phyloP scores from a whole-genome alignment of 148 eudicot species.

The Amaranthus palmeri region DNA sequence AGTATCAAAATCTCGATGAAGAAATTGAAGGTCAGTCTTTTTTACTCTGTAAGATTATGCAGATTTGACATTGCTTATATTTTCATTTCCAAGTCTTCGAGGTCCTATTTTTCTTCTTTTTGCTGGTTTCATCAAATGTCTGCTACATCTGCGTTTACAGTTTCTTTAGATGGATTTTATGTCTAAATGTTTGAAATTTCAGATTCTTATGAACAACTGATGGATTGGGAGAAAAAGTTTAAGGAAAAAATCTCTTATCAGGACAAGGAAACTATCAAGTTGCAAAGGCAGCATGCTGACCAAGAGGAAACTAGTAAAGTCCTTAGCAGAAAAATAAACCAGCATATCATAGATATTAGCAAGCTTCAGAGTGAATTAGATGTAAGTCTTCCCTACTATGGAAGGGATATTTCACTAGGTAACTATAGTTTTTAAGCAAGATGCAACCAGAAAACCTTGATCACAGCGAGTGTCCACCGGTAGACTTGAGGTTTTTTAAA shows the following conservation, averaged over 20 bases:
- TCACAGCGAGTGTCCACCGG: background rate
- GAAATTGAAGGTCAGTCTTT: conserved; percentile 62
- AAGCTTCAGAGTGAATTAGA: conserved; percentile 74
- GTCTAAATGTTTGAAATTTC: conserved; percentile 16
- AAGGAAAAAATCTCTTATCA: conserved; percentile 49
- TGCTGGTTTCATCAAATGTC: background rate
- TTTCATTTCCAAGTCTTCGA: no score
- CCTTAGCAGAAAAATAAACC: conserved; percentile 27
- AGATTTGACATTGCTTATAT: background rate
- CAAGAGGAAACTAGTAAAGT: conserved; percentile 29
- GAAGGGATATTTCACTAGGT: background rate
- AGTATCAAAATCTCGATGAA: conserved; percentile 49
- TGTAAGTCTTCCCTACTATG: conserved; percentile 31
- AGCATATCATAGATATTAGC: conserved; percentile 45
- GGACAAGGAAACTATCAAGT: conserved; percentile 47
- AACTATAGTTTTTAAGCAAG: background rate
- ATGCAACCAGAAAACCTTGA: background rate
- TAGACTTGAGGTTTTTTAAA: background rate
- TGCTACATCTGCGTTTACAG: background rate
- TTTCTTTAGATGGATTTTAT: background rate
- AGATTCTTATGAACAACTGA: conserved; percentile 87
- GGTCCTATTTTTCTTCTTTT: no score
- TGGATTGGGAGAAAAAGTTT: conserved; percentile 71
- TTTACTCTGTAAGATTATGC: background rate
- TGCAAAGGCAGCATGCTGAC: conserved; percentile 62